Base-by-base conservation (phyloP, 1,139 yeast genomes). In the Suhomyces terraborum region DNA sequence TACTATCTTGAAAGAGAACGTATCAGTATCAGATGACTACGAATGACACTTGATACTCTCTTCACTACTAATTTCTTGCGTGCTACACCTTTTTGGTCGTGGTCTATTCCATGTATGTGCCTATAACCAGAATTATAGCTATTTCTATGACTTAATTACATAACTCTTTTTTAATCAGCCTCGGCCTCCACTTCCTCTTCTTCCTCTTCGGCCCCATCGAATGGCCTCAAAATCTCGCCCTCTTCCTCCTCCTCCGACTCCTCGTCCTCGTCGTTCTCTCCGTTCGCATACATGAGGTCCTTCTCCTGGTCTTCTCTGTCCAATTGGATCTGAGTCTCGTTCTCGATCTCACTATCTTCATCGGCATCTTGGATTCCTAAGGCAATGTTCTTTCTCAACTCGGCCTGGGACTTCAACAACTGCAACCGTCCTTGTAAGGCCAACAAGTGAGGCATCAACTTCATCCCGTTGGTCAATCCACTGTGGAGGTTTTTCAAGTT, bases 351-450 rank as follows among this genome's bases (percentile, higher is more conserved):
- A 47, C 66, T 54, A 45, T 65, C 51, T 37, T 54, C 49, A 27
- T 54, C 54, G 9, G 22, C 24, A 20, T 38, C 41, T 28, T 33
- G 29, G 14, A 38, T 30, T 2, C 41, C 42, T 46, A 47, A 47
- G 48, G 55, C 30, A 50, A 59, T 51, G 53, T 59, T 45, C 20
- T 50, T 49, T 49, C 75, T 62, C 42, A 70, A 57, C 37, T 66
- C 62, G 1, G 69, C 64, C 50, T 73, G 77, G 3, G 69, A 51
- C 47, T 62, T 62, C 46, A 73, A 62, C 43, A 73, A 62, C 46
- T 67, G 69, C 31, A 73, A 59, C 36, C 75, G 59, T n/a, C 78
- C 78, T 48, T 69, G 72, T 20, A 73, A 62, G 5, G 75, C 67
- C 40, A 72, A 53, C 44, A 73, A 62, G 36, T 62, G 66, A 8